Evolutionary conservation across 2,329 filamentous ascomycete species (phyloP), one percentile per base, ranked within the genome.

Genomic region (Cordyceps javanica): DNA sequence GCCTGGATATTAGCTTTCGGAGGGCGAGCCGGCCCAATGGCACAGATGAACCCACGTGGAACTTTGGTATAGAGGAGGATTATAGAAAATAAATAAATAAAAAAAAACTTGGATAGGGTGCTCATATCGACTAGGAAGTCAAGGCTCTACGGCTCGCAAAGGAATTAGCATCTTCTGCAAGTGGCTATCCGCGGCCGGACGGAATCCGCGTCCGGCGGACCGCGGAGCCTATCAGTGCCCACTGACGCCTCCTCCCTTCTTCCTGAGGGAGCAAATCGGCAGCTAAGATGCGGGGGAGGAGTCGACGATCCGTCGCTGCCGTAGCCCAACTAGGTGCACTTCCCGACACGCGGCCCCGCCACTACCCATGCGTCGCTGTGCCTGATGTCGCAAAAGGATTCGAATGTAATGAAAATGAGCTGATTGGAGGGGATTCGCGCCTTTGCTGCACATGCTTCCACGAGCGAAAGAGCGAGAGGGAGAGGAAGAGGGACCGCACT

Each of bases 21-120:
- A 65, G 75, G 55, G 70, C 73, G 3, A 73, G 75, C 42, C 69
- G 73, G 46, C 76, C 74, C 21, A 82, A 82, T 54, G 83, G 82
- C 11, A 78, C 80, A 57, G 85, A 87, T 26, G 74, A 76, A 63
- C 79, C 82, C 16, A 75, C 74, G 39, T 87, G 84, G 69, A 77
- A 83, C 56, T 76, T 78, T 26, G 78, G 76, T 62, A 77, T 78
- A 16, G 70, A 73, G 49, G 67, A 70, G 55, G 72, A 75, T 38
- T 55, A 62, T 36, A 62, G 61, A 44, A 59, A 39, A 41, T 44
- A 28, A 25, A 38, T 1, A 23, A 21, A n/a, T n/a, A n/a, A n/a
- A n/a, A 11, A n/a, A 10, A 3, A 13, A 11, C 30, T 11, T 16
- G 23, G 13, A 46, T n/a, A 10, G 5, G 8, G 4, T 16, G 19